Evolutionary conservation across 768 basidiomycete species (phyloP).

Genomic region (Fibroporia radiculosa): DNA sequence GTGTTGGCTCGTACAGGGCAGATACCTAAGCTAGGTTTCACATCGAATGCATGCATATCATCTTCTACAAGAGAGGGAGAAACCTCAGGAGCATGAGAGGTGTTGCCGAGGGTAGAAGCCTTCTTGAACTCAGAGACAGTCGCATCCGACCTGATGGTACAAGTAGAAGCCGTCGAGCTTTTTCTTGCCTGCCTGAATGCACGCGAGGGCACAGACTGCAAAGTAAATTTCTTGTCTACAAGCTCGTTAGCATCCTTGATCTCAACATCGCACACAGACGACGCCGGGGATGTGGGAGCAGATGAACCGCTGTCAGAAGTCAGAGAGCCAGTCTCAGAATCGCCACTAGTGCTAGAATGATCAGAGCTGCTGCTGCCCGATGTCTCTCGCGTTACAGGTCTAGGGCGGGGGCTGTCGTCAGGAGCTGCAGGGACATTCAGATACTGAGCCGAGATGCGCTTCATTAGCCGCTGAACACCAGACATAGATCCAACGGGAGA

Average conservation of each 20-base stretch:
- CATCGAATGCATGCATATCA: conserved; percentile 7
- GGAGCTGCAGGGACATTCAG: conserved; percentile 20
- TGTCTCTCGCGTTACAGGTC: conserved; percentile 21
- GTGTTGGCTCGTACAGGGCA: conserved; percentile 2
- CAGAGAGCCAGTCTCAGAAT: conserved; percentile 54
- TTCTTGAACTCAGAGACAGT: conserved; percentile 12
- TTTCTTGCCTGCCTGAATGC: conserved; percentile 30
- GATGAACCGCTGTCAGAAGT: conserved; percentile 26
- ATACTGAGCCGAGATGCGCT: conserved; percentile 41
- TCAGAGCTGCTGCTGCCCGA: conserved; percentile 9
- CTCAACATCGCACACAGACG: conserved; percentile 18
- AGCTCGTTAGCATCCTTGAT: neutral
- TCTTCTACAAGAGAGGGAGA: conserved; percentile 3
- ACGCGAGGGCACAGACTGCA: conserved; percentile 34
- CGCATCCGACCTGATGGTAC: conserved; percentile 26
- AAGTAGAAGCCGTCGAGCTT: conserved; percentile 27
- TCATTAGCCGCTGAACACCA: conserved; percentile 52
- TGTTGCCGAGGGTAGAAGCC: conserved; percentile 1
- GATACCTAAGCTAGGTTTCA: no score
- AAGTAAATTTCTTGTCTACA: conserved; percentile 26
- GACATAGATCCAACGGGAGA: conserved; percentile 37
- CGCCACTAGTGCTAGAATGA: conserved; percentile 29
- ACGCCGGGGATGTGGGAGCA: conserved; percentile 16
- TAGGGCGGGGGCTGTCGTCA: conserved; percentile 10
- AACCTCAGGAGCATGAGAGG: conserved; percentile 23